Base-by-base conservation (phyloP, 2,329 filamentous ascomycete species). In the Ascochyta pisi region DNA sequence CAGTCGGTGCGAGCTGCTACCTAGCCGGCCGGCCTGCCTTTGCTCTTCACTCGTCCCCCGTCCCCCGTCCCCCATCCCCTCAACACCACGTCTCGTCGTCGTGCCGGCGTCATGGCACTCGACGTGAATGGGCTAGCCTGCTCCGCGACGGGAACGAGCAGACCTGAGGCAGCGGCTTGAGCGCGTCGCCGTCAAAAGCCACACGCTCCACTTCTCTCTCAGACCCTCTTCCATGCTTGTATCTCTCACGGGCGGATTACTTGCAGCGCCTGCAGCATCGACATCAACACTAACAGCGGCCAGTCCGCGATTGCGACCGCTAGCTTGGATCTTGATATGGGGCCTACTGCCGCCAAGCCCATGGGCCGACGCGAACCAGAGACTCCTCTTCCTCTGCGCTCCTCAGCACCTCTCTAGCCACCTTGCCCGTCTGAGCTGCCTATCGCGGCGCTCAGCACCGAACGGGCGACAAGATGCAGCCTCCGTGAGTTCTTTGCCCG, bases 271-370 rank as follows among this genome's bases (percentile, higher is more conserved):
- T 49, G 47, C 43, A 47, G 50, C 41, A 34, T 48, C 43, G 40
- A 42, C 39, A 33, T 49, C 40, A 54, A 42, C 54, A 62, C 58
- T 54, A 69, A 66, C 63, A 64, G 63, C 63, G 65, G 67, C 67
- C 66, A 35, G 56, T 53, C 61, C 58, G 54, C 53, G 61, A 71
- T 68, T 66, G 67, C 62, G 45, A 65, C 67, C 63, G 55, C 62
- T 60, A 60, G 61, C 66, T 62, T 57, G 63, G 56, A 67, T 60
- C 61, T 54, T 50, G 56, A 63, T 61, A 58, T 58, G 54, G 58
- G 54, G 53, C 58, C 63, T 61, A 58, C 61, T 31, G 33, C 22
- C 26, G 53, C 53, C 53, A 56, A 56, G 53, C 31, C 39, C 37
- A 38, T 45, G 34, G 48, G 56, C 61, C 61, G 60, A 56, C 54